These are phyloP conservation scores for Suillus brevipes DNA, from an alignment of 768 basidiomycete species.

Conservation along the genomic window DNA sequence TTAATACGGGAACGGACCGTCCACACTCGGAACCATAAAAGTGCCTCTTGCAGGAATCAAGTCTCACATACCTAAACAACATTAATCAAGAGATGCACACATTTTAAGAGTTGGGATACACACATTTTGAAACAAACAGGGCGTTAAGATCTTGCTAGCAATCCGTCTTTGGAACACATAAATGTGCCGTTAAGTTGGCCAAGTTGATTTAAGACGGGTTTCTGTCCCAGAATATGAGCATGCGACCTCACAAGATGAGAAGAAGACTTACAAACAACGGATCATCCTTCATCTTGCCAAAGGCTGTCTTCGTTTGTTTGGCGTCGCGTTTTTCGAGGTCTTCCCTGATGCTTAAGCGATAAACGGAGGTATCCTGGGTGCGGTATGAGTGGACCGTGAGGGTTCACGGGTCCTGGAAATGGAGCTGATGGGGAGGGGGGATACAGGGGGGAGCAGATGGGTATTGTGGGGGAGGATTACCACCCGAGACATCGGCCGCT, in stretches of 20 bases:
- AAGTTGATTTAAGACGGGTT: not conserved
- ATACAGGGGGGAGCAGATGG: not conserved
- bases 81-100: too few species aligned
- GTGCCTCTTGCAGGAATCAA: not conserved
- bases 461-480: not conserved
- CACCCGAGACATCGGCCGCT: not conserved
- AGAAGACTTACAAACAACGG: not conserved
- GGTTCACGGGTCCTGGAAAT: too few species aligned
- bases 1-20: too few species aligned
- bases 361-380: not conserved
- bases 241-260: not conserved
- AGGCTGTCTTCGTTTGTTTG: not conserved
- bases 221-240: not conserved
- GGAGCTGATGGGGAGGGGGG: too few species aligned
- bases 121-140: too few species aligned
- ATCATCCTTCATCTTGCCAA: not conserved
- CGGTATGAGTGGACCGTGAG: too few species aligned
- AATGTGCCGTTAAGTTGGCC: not conserved
- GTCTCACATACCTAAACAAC: not conserved
- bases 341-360: not conserved
- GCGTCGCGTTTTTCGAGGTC: not conserved
- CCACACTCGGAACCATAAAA: too few species aligned
- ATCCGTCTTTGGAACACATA: not conserved
- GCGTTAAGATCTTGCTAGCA: not conserved
- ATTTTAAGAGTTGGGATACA: too few species aligned